Evolutionary conservation across 805 yeast genomes (phyloP).

Genomic region (Metschnikowia kunwiensis): DNA sequence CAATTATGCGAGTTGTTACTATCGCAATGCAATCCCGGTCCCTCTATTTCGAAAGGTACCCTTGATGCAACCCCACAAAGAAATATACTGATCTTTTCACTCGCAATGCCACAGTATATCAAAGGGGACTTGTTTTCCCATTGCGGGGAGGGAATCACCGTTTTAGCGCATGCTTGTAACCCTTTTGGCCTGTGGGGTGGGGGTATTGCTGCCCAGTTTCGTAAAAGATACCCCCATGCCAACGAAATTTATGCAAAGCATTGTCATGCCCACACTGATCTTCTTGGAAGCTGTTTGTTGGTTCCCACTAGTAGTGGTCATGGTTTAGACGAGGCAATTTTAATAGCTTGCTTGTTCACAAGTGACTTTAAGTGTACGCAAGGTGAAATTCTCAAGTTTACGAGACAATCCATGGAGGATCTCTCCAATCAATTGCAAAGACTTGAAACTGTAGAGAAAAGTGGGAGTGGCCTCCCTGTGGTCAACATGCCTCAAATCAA

Average conservation of each 20-base stretch:
- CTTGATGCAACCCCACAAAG: no score
- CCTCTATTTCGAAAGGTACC: no score
- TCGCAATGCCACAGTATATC: conserved; percentile 42
- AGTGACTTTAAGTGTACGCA: conserved; percentile 47
- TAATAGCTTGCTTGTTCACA: conserved; percentile 72
- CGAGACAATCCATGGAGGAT: conserved; percentile 49
- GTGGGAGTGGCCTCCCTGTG: conserved; percentile 17
- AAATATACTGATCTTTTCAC: neutral
- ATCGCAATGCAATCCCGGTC: no score
- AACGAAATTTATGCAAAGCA: conserved; percentile 45
- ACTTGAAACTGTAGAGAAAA: conserved; percentile 5
- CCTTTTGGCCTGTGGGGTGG: conserved; percentile 82
- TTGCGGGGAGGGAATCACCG: conserved; percentile 24
- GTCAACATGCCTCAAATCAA: conserved; percentile 78
- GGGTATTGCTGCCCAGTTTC: conserved; percentile 68
- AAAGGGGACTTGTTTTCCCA: conserved; percentile 56
- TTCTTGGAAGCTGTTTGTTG: conserved; percentile 56
- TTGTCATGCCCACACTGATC: conserved; percentile 32
- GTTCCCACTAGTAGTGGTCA: conserved; percentile 22
- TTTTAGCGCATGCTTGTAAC: conserved; percentile 78
- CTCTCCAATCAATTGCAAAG: conserved; percentile 23
- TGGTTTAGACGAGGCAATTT: conserved; percentile 23
- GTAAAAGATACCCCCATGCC: conserved; percentile 52
- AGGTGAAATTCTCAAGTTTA: conserved; percentile 47
- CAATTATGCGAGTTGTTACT: no score